Percentiles rank a stretch among this genome's conserved stretches.
phyloP scores from a whole-genome alignment of 805 yeast species.

The Metschnikowia lochheadii region DNA sequence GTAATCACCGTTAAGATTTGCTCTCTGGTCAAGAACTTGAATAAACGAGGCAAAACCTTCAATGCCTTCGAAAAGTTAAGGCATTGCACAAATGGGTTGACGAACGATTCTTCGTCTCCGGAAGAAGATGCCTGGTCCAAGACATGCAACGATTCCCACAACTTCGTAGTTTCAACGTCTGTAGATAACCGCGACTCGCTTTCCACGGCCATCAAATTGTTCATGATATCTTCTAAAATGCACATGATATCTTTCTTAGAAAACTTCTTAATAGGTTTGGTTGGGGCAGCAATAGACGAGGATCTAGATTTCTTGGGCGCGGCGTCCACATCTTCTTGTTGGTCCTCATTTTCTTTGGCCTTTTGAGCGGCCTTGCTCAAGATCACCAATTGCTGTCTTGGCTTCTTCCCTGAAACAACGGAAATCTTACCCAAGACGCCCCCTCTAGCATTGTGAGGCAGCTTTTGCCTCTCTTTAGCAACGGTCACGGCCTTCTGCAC shows the following conservation, averaged over 20 bases:
- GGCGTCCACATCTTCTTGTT: slow-evolving; percentile 16
- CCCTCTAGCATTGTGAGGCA: slow-evolving; percentile 61
- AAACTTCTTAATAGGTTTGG: slow-evolving; percentile 30
- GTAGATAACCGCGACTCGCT: slow-evolving; percentile 43
- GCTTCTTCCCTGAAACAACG: slow-evolving; percentile 74
- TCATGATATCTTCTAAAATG: slow-evolving; percentile 73
- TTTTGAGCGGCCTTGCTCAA: slow-evolving; percentile 48
- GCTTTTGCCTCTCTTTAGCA: slow-evolving; percentile 82
- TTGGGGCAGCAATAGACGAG: slow-evolving; percentile 30
- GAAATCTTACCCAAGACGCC: slow-evolving; percentile 90
- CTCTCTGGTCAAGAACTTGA: slow-evolving; percentile 72
- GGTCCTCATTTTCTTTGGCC: slow-evolving; percentile 23
- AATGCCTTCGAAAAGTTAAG: slow-evolving; percentile 82
- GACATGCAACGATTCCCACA: slow-evolving; percentile 79
- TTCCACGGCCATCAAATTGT: slow-evolving; percentile 74
- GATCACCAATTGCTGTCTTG: slow-evolving; percentile 78
- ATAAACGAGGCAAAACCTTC: slow-evolving; percentile 82
- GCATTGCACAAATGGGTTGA: slow-evolving; percentile 79
- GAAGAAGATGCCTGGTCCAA: slow-evolving; percentile 57
- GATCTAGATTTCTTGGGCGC: slow-evolving; percentile 25
- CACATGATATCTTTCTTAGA: slow-evolving; percentile 48
- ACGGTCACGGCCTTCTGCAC: slow-evolving; percentile 94
- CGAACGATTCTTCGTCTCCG: slow-evolving; percentile 44
- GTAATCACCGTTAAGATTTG: slow-evolving; percentile 76
- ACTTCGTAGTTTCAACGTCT: slow-evolving; percentile 36